Evolutionary conservation across 441 rosid species (phyloP), one percentile per base, ranked within the genome.

Genomic region (Mallotus japonicus): DNA sequence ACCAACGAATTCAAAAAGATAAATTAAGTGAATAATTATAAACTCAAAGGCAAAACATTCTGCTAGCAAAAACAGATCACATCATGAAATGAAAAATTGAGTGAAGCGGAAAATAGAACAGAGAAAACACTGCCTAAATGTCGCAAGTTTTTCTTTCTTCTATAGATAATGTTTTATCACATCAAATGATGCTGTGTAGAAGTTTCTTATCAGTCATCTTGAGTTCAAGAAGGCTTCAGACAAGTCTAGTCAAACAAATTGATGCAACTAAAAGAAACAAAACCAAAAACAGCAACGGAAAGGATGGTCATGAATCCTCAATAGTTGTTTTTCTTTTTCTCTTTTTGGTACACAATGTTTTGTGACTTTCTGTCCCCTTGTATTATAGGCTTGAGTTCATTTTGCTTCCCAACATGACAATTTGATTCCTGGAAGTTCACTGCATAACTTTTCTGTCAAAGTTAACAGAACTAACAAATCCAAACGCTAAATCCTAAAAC

Each of bases 21-120:
- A 54, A 70, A 73, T 66, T 72, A 53, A 53, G 16, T 60, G 47
- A 34, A 60, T 14, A 42, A 42, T 10, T 51, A 19, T 44, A 34
- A 24, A 62, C 3, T 37, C 51, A 19, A 51, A 70, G 20, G 65
- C 3, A 50, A 49, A 50, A 51, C 6, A 24, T 67, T 67, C 44
- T 2, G 62, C 61, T 9, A 63, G 22, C 67, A 22, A 50, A 67
- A 51, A 15, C 44, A 49, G 4, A 24, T 65, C 5, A 8, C 7
- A 62, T 17, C 47, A 34, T 37, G 54, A 64, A 64, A 64, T 4
- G 8, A 64, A 10, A 64, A 46, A 64, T 10, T 10, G 20, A n/a
- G 28, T 0, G 0, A 34, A 61, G 15, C 6, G 65, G 44, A 37
- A 42, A n/a, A 42, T 40, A 22, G 28, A 62, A 40, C 8, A 17